Evolutionary conservation across 352 stramenopile species (phyloP).

Genomic region (Pythium insidiosum): DNA sequence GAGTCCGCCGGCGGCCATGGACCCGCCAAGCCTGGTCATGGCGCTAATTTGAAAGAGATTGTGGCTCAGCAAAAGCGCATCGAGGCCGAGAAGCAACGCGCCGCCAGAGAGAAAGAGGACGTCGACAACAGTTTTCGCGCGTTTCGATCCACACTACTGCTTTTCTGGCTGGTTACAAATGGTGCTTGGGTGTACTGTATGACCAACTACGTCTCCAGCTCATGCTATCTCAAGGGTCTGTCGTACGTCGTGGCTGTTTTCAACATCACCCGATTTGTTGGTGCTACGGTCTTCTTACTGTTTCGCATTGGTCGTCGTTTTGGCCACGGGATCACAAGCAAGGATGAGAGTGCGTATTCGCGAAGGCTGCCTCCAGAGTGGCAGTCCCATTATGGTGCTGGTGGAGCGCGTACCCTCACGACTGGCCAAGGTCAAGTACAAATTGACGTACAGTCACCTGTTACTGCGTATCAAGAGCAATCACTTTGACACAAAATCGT

Average conservation of each 20-base stretch:
- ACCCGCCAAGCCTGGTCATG: slow-evolving; percentile 9
- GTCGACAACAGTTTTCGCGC: slow-evolving; percentile 41
- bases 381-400: slow-evolving; percentile 8
- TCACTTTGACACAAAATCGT: slow-evolving; percentile 3
- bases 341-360: slow-evolving; percentile 4
- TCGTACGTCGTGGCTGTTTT: slow-evolving; percentile 36
- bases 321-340: background rate
- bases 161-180: slow-evolving; percentile 47
- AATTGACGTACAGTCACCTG: slow-evolving; percentile 9
- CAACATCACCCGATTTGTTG: slow-evolving; percentile 35
- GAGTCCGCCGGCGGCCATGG: slow-evolving; percentile 17
- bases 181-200: slow-evolving; percentile 34
- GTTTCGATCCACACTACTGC: slow-evolving; percentile 34
- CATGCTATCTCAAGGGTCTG: slow-evolving; percentile 36
- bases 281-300: slow-evolving; percentile 23
- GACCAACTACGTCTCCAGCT: slow-evolving; percentile 31
- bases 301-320: slow-evolving; percentile 27
- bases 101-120: slow-evolving; percentile 29
- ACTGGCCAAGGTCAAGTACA: slow-evolving; percentile 5
- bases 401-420: background rate
- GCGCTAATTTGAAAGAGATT: slow-evolving; percentile 35
- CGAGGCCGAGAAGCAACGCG: slow-evolving; percentile 25
- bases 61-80: slow-evolving; percentile 38
- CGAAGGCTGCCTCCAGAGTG: slow-evolving; percentile 9
- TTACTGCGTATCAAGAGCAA: slow-evolving; percentile 11